Base-by-base conservation (phyloP, 345 rosid species). In the Erodium maritimum region DNA sequence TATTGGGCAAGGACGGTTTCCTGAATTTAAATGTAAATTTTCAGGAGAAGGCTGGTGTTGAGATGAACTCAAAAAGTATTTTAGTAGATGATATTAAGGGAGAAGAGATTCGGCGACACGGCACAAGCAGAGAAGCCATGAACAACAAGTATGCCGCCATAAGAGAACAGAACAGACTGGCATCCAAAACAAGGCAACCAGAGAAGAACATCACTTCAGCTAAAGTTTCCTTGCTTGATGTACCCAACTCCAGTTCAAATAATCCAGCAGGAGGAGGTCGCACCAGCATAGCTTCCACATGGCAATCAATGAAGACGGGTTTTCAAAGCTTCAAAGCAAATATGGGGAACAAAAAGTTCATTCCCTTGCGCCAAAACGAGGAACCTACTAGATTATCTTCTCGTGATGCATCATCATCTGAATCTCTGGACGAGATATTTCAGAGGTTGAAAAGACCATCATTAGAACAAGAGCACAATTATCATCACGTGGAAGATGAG, bases 321-420 rank as follows among this genome's bases (percentile, higher is more conserved):
- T 87, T 90, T 64, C 99, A 84, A 74, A 84, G 62, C 69, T 84
- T 94, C 61, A 94, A 82, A 82, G 88, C 88, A 16, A 94, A 85
- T 46, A 78, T 90, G 12, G 91, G 75, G 0, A 76, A 82, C 23
- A 82, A 76, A 64, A 85, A 71, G 66, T 84, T 90, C 69, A 80
- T 85, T 53, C 95, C 93, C 21, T 1, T 82, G 58, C 77, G 77
- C 25, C 95, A 81, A 66, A 69, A 24, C 14, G 82, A 66, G 69
- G 90, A 87, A 69, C 21, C 19, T 25, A 67, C 77, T 34, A 50
- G n/a, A 17, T 64, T 64, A 4, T 14, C 71, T 17, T 69, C 84
- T 23, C 74, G 16, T 21, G 59, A 9, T 50, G 62, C 80, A 21
- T 76, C 83, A 24, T 75, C 82, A 1, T 61, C 21, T 0, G 95